Percentiles rank a stretch among this genome's conserved stretches.
Conservation (phyloP, 805 yeast species). For the Candida wancherniae region DNA sequence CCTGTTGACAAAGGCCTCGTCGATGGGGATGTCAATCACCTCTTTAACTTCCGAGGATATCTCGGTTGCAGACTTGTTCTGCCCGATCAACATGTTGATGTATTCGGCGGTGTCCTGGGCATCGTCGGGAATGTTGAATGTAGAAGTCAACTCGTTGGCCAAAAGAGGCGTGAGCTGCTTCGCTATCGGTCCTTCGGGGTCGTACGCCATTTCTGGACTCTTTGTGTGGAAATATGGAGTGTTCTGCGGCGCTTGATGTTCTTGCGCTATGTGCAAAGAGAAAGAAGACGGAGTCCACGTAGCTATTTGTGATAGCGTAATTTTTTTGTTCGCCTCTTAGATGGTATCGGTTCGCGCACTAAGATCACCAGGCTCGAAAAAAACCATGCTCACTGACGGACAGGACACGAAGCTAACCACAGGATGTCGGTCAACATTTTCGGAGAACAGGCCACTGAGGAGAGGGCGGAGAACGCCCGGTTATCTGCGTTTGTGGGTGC, state of each 20-base stretch:
- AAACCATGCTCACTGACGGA: too few relatives aligned
- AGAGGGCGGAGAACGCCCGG: slow-evolving; percentile 97
- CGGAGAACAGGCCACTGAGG: slow-evolving; percentile 96
- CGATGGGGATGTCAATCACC: slow-evolving; percentile 58
- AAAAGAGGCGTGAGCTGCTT: slow-evolving; percentile 31
- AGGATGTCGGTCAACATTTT: slow-evolving; percentile 81
- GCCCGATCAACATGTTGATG: slow-evolving; percentile 64
- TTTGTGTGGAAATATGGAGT: too few relatives aligned
- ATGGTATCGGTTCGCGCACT: too few relatives aligned
- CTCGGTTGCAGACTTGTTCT: slow-evolving; percentile 57
- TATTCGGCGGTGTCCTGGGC: slow-evolving; percentile 54
- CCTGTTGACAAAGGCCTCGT: slow-evolving; percentile 50
- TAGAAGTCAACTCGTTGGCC: slow-evolving; percentile 31
- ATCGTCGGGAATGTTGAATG: slow-evolving; percentile 34
- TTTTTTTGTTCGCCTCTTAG: too few relatives aligned
- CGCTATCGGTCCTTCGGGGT: slow-evolving; percentile 39
- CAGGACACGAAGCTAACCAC: too few relatives aligned
- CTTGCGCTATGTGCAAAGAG: too few relatives aligned
- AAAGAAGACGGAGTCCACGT: too few relatives aligned
- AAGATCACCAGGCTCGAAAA: too few relatives aligned
- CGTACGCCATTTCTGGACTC: slow-evolving; percentile 35
- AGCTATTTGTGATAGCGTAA: too few relatives aligned
- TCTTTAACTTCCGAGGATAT: slow-evolving; percentile 57
- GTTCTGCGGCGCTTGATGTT: too few relatives aligned
- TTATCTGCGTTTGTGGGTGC: slow-evolving; percentile 97